Evolutionary conservation across 2,329 filamentous ascomycete genomes (phyloP), one percentile per base, ranked within the genome.

Genomic region (Gnomoniopsis sp.): DNA sequence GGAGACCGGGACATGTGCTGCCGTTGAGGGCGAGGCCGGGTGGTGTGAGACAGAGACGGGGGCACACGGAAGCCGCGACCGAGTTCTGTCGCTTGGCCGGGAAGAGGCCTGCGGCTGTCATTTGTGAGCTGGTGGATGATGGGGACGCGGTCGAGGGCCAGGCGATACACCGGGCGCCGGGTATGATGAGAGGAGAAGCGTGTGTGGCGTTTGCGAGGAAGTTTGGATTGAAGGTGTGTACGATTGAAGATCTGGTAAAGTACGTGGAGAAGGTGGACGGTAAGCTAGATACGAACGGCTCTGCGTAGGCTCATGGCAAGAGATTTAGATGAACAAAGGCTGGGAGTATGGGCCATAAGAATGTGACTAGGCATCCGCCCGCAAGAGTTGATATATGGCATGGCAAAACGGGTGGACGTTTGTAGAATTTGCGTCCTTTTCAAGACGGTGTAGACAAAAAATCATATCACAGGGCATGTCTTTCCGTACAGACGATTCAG

Each of bases 141-240:
- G 93, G 93, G 1, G 84, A 85, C 63, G 84, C 87, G 72, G 82
- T 91, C 3, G 77, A 79, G 14, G 92, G 91, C 0, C 80, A 81
- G 68, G 82, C 91, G 1, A 77, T 89, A 68, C 79, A 87, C 65
- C 72, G 73, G 12, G 86, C 83, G 21, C 84, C 87, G n/a, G 91
- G 89, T 26, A 99, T 99, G 95, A 88, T 98, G 86, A 79, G 92
- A 65, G 86, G 91, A 63, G 91, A 96, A 77, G 90, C 85, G 41
- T 97, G 93, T 76, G 79, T 99, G 69, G 83, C 80, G 53, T 99
- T 99, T 81, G 95, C 92, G 30, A 86, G 86, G 74, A 87, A 82
- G 74, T 98, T 89, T 87, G 92, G 92, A 4, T 79, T 99, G 66
- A 95, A 89, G 79, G 91, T 96, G 60, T 96, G 93, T 76, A 98